phyloP scores from a whole-genome alignment of 2,329 filamentous ascomycete species.

The Monosporascus ibericus region DNA sequence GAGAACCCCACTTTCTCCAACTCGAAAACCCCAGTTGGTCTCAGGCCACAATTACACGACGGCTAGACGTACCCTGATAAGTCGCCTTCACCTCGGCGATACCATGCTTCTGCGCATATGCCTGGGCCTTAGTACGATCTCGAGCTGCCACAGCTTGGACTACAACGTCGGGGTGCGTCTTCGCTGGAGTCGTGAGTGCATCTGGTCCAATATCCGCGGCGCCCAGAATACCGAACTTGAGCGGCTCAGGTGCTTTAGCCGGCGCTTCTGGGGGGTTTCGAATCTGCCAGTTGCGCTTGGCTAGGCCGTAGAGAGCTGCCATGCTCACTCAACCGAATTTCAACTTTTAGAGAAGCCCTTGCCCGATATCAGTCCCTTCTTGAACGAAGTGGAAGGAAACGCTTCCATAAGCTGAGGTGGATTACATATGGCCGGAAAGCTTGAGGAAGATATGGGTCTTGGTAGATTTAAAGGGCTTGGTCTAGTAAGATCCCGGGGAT shows the following conservation, averaged over 20 bases:
- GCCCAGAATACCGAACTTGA: constrained; percentile 37
- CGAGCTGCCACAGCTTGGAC: constrained; percentile 47
- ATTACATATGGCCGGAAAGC: too few species aligned
- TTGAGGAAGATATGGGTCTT: too few species aligned
- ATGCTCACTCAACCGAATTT: constrained; percentile 3
- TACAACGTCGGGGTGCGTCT: constrained; percentile 46
- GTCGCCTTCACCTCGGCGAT: constrained; percentile 42
- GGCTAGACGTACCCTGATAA: constrained; percentile 37
- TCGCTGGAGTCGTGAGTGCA: constrained; percentile 42
- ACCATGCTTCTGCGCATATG: constrained; percentile 43
- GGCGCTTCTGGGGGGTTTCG: constrained; percentile 11
- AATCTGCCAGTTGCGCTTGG: constrained; percentile 18
- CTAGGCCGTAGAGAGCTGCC: constrained; percentile 13
- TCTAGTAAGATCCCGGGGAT: too few species aligned
- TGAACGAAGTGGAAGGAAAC: too few species aligned
- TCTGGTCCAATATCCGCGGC: constrained; percentile 33
- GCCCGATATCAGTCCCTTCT: too few species aligned
- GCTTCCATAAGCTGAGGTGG: too few species aligned
- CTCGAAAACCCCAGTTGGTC: not conserved
- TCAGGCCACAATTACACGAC: too few species aligned
- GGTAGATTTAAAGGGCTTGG: too few species aligned
- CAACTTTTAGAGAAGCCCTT: too few species aligned
- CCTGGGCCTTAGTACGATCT: constrained; percentile 37
- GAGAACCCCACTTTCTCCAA: not conserved
- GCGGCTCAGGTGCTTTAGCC: constrained; percentile 14